These are phyloP conservation scores for Patellaria atrata DNA, from an alignment of 495 filamentous ascomycete species.

Conservation along the genomic window DNA sequence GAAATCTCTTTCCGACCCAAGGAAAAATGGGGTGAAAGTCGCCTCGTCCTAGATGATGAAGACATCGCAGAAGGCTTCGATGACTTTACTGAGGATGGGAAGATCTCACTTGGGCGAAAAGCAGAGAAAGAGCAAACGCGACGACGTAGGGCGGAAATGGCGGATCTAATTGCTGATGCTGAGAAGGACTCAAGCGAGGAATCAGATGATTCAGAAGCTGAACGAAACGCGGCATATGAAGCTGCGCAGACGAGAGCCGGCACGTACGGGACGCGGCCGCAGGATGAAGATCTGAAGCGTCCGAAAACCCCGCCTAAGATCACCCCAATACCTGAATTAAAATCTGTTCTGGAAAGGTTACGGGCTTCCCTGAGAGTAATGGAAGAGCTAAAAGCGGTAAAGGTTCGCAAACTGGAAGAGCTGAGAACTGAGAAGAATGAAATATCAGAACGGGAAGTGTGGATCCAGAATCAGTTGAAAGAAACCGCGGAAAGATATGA, in stretches of 20 bases:
- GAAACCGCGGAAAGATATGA: constrained; percentile 73
- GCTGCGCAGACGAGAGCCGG: constrained; percentile 72
- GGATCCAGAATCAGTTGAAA: constrained; percentile 68
- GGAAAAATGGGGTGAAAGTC: constrained; percentile 45
- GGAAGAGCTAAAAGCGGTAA: constrained; percentile 38
- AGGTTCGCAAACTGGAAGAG: constrained; percentile 45
- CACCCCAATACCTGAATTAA: constrained; percentile 41
- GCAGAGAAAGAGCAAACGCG: constrained; percentile 62
- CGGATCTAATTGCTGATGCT: constrained; percentile 69
- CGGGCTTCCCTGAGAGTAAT: constrained; percentile 39
- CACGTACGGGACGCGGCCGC: constrained; percentile 39
- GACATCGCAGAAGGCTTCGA: constrained; percentile 93
- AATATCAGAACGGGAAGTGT: constrained; percentile 57
- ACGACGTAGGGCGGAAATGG: constrained; percentile 60
- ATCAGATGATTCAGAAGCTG: constrained; percentile 63
- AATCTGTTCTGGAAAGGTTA: constrained; percentile 35
- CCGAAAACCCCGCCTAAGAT: constrained; percentile 40
- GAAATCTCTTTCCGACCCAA: constrained; percentile 34
- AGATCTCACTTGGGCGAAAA: constrained; percentile 60
- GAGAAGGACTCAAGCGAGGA: constrained; percentile 39
- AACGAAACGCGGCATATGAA: constrained; percentile 75
- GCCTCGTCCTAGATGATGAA: constrained; percentile 78
- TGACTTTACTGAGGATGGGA: constrained; percentile 76
- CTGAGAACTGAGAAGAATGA: constrained; percentile 50
- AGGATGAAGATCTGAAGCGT: constrained; percentile 24